Conservation (phyloP, 805 yeast genomes). For the Kazachstania bromeliacearum region DNA sequence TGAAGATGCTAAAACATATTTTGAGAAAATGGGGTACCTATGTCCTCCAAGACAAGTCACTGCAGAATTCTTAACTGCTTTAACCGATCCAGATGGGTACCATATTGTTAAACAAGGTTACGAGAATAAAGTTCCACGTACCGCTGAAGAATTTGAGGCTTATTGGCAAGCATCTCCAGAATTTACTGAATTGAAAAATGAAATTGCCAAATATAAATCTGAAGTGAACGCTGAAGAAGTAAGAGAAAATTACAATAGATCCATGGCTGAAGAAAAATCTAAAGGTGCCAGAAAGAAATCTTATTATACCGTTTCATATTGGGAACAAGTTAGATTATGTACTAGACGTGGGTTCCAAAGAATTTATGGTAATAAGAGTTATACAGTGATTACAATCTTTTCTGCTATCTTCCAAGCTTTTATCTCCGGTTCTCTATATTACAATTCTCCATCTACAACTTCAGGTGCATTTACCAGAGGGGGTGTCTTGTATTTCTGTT, state of each 20-base stretch:
- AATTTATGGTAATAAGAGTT: constrained; percentile 50
- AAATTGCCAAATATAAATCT: constrained; percentile 35
- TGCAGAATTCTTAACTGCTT: constrained; percentile 51
- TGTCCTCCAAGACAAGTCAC: constrained; percentile 53
- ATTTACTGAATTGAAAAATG: constrained; percentile 30
- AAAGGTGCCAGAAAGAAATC: constrained; percentile 16
- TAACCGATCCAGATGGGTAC: constrained; percentile 48
- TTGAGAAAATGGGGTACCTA: constrained; percentile 46
- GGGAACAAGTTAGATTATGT: constrained; percentile 42
- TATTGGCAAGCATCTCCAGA: constrained; percentile 37
- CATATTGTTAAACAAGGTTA: constrained; percentile 33
- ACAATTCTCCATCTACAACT: constrained; percentile 41
- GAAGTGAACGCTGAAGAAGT: constrained; percentile 27
- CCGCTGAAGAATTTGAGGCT: constrained; percentile 47
- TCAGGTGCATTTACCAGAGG: constrained; percentile 56
- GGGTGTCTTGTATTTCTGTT: constrained; percentile 51
- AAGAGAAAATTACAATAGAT: constrained; percentile 24
- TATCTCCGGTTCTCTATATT: constrained; percentile 55
- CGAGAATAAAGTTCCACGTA: constrained; percentile 43
- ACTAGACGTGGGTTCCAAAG: constrained; percentile 46
- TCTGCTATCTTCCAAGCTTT: constrained; percentile 43
- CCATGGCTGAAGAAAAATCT: constrained; percentile 25
- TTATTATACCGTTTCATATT: constrained; percentile 23
- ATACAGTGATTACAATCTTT: constrained; percentile 24
- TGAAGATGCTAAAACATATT: constrained; percentile 39